phyloP scores from a whole-genome alignment of 139 green algal genomes.

The Monoraphidium neglectum region DNA sequence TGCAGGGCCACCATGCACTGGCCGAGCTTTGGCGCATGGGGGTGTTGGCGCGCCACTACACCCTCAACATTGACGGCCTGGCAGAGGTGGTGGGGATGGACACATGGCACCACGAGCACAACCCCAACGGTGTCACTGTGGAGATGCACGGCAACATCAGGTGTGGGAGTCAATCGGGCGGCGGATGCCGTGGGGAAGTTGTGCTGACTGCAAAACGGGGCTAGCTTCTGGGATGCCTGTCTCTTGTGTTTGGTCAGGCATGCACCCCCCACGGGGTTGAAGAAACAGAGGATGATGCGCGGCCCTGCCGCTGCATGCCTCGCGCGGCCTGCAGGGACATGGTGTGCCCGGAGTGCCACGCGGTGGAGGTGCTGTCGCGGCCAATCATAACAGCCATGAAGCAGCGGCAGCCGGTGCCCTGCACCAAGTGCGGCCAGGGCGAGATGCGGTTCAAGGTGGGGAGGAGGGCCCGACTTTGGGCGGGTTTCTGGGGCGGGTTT shows the following conservation, averaged over 20 bases:
- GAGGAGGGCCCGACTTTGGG: too few relatives aligned
- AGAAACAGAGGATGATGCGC: too few relatives aligned
- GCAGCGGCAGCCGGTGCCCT: constrained; percentile 40
- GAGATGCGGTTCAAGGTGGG: constrained; percentile 64
- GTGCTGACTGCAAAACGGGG: too few relatives aligned
- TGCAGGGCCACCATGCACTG: constrained; percentile 48
- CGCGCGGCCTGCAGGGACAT: constrained; percentile 55
- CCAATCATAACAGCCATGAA: constrained; percentile 46
- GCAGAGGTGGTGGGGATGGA: constrained; percentile 73
- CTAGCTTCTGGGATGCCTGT: too few relatives aligned
- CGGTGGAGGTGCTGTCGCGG: constrained; percentile 46
- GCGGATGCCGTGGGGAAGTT: too few relatives aligned
- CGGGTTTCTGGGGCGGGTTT: too few relatives aligned
- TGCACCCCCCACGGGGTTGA: too few relatives aligned
- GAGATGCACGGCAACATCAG: constrained; percentile 90
- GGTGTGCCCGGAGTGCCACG: constrained; percentile 59
- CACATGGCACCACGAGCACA: constrained; percentile 81
- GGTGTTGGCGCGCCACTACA: constrained; percentile 87
- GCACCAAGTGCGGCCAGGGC: constrained; percentile 37
- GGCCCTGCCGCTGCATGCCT: too few relatives aligned
- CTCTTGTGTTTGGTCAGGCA: too few relatives aligned
- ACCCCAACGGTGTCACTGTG: constrained; percentile 71
- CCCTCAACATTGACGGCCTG: constrained; percentile 93
- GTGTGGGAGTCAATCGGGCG: background rate
- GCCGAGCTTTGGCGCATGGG: constrained; percentile 43